phyloP scores from a whole-genome alignment of 495 filamentous ascomycete genomes.

The Friedmanniomyces endolithicus region DNA sequence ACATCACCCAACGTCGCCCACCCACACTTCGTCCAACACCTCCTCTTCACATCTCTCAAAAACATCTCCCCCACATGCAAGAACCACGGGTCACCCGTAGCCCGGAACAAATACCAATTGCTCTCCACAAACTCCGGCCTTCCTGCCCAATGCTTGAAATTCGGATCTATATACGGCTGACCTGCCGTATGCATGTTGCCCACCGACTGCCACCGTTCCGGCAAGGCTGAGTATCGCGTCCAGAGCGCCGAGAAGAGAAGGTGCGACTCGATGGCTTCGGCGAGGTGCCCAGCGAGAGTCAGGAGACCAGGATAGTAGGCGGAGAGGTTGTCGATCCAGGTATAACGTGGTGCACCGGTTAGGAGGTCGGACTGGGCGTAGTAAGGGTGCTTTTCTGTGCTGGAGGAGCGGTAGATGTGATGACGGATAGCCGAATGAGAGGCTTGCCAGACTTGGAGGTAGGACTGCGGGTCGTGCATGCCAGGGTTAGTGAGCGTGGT shows the following conservation, averaged over 20 bases:
- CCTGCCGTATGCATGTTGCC: slow-evolving; percentile 52
- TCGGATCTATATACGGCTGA: slow-evolving; percentile 55
- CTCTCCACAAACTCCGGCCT: slow-evolving; percentile 94
- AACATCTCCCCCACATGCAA: slow-evolving; percentile 93
- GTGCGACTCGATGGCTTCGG: slow-evolving; percentile 81
- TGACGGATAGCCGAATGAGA: slow-evolving; percentile 75
- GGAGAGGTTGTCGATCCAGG: slow-evolving; percentile 90
- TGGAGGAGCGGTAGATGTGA: slow-evolving; percentile 53
- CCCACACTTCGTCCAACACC: slow-evolving; percentile 88
- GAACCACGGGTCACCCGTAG: slow-evolving; percentile 94
- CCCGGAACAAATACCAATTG: slow-evolving; percentile 82
- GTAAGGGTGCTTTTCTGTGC: slow-evolving; percentile 69
- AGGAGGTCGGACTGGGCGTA: slow-evolving; percentile 79
- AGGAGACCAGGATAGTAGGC: slow-evolving; percentile 93
- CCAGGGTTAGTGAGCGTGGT: background rate
- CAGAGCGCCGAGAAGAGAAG: slow-evolving; percentile 83
- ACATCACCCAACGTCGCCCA: slow-evolving; percentile 96
- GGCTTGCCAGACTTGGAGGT: slow-evolving; percentile 73
- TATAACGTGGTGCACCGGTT: slow-evolving; percentile 68
- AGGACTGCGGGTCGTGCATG: slow-evolving; percentile 45
- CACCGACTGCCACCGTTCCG: slow-evolving; percentile 59
- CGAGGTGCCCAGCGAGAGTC: slow-evolving; percentile 70
- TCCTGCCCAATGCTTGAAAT: slow-evolving; percentile 87
- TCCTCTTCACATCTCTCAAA: slow-evolving; percentile 69
- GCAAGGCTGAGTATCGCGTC: slow-evolving; percentile 83